These are phyloP conservation scores for Chlamydomonas incerta DNA, from an alignment of 139 green algal species.

Conservation along the genomic window DNA sequence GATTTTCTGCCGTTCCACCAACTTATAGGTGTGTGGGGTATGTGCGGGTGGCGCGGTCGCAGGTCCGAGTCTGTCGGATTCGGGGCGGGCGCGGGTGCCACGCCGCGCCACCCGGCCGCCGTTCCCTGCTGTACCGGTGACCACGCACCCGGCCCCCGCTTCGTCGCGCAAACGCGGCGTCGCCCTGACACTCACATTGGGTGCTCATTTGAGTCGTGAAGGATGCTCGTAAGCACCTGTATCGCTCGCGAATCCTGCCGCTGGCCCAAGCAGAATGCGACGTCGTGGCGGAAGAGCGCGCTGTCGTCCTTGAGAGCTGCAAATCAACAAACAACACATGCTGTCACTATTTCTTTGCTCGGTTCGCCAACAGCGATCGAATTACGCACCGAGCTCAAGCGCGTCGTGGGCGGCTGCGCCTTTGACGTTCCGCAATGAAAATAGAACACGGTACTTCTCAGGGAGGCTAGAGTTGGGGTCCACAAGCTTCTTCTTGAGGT, in stretches of 20 bases:
- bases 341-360: neutral
- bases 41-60: no score
- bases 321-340: neutral
- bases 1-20: no score
- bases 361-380: neutral
- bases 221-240: constrained; percentile 62
- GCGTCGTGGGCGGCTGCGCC: constrained; percentile 67
- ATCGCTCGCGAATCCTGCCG: constrained; percentile 83
- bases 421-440: constrained; percentile 79
- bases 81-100: no score
- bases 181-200: constrained; percentile 83
- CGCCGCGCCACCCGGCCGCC: no score
- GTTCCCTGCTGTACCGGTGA: no score
- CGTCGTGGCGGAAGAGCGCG: constrained; percentile 90
- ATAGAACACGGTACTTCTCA: constrained; percentile 86
- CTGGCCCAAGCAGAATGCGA: constrained; percentile 93
- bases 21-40: no score
- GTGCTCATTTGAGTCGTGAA: constrained; percentile 78
- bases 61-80: no score
- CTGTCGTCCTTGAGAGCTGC: constrained; percentile 82
- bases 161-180: no score
- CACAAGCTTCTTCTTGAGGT: constrained; percentile 67
- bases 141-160: no score
- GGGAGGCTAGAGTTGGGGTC: constrained; percentile 62
- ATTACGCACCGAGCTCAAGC: constrained; percentile 68